Percentiles rank a stretch among this genome's conserved stretches.
These are phyloP conservation scores for Hippophae gyantsensis DNA, from an alignment of 306 rosid species.

Conservation along the genomic window DNA sequence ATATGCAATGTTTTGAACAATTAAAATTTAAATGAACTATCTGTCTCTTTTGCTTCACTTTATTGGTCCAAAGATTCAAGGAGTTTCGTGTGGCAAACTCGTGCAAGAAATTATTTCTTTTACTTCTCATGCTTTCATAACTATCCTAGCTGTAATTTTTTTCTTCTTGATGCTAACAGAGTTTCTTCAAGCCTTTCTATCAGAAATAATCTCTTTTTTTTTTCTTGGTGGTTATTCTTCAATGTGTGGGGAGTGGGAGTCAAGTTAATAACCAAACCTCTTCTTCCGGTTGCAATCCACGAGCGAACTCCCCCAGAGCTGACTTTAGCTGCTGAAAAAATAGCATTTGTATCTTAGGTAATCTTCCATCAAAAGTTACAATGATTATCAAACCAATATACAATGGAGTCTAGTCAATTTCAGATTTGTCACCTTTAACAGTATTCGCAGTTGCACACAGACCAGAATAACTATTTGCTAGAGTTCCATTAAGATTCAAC, in stretches of 20 bases:
- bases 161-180: neutral
- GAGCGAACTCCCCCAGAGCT: constrained; percentile 45
- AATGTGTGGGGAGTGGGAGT: neutral
- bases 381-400: constrained; percentile 1
- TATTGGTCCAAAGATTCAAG: too few species aligned
- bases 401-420: neutral
- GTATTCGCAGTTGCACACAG: constrained; percentile 57
- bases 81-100: neutral
- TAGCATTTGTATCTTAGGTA: constrained; percentile 14
- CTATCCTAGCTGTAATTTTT: neutral
- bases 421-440: constrained; percentile 34
- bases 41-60: too few species aligned
- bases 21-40: neutral
- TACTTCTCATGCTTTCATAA: neutral
- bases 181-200: neutral
- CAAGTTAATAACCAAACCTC: constrained; percentile 27
- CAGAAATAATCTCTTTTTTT: neutral
- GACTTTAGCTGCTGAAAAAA: constrained; percentile 36
- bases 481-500: constrained; percentile 53
- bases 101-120: neutral
- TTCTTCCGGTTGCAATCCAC: constrained; percentile 79
- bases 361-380: neutral
- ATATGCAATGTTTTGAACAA: neutral
- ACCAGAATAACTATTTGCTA: constrained; percentile 66
- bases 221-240: neutral